A percentile compares a stretch with the other conserved stretches of the same genome.
Evolutionary conservation across 176 grass and related monocot genomes (phyloP).

Genomic region (Phoenix dactylifera): DNA sequence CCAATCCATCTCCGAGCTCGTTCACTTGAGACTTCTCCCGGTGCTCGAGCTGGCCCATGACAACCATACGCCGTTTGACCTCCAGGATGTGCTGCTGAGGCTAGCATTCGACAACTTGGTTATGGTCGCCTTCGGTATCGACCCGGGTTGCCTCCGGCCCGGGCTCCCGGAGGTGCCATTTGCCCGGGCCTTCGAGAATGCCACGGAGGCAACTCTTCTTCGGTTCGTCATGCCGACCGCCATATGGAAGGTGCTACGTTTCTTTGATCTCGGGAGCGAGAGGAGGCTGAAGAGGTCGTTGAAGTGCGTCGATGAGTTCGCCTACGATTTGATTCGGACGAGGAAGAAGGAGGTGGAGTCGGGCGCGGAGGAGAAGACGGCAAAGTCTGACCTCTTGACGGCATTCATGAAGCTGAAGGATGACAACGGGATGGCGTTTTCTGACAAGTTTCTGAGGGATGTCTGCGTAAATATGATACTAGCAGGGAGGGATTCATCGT

Average conservation of each 20-base stretch:
- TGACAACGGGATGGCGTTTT: constrained; percentile 37
- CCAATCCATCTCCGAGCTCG: constrained; percentile 59
- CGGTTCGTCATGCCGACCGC: constrained; percentile 74
- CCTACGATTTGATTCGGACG: constrained; percentile 63
- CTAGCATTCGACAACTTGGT: constrained; percentile 92
- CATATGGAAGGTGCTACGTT: constrained; percentile 66
- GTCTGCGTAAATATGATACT: constrained; percentile 96
- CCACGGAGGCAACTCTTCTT: constrained; percentile 73
- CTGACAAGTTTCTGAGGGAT: constrained; percentile 88
- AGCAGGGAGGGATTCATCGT: constrained; percentile 86
- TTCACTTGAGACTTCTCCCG: constrained; percentile 64
- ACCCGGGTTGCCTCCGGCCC: constrained; percentile 57
- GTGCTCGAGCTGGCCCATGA: constrained; percentile 38
- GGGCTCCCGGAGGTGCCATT: constrained; percentile 76
- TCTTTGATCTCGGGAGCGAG: constrained; percentile 51
- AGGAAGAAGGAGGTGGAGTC: constrained; percentile 43
- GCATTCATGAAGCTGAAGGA: constrained; percentile 64
- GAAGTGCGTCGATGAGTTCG: constrained; percentile 63
- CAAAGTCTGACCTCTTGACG: constrained; percentile 59
- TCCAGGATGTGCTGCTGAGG: constrained; percentile 84
- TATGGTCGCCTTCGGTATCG: constrained; percentile 87
- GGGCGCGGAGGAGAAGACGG: neutral
- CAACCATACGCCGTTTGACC: constrained; percentile 28
- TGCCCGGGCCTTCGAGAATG: constrained; percentile 85
- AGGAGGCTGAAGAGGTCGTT: constrained; percentile 44